Base-by-base conservation (phyloP, 305 asterid genomes). In the Fraxinus greggii region DNA sequence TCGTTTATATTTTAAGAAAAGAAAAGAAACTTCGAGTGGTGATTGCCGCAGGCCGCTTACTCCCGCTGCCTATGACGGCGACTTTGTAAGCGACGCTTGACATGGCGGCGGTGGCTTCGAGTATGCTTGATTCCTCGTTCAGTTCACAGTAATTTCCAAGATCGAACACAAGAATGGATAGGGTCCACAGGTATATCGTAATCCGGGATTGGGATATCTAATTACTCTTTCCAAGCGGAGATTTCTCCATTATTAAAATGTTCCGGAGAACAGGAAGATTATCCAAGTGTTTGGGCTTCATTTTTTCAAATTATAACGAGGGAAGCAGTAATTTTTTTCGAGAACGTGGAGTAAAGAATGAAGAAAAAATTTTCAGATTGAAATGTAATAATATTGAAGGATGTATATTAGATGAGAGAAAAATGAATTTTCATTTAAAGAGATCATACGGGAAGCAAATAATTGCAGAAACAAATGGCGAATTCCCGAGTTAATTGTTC, bases 11-110 rank as follows among this genome's bases (percentile, higher is more conserved):
- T 23, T 48, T 28, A 72, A 6, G 36, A 4, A 51, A 35, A 26
- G 42, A 6, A 4, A 51, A 51, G 48, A 61, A 24, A 40, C 65
- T 24, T 3, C 8, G 19, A 5, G 51, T 19, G 70, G 67, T 15
- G 42, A 75, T 33, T 35, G 77, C n/a, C n/a, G 78, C 92, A 90
- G 45, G 77, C n/a, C n/a, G 79, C 93, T 90, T 80, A 93, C 98
- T 92, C 77, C 98, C 98, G 84, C 93, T 86, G 82, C 98, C 98
- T 79, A 95, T 87, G 85, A 95, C 94, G 82, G 98, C 98, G 72
- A 93, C 93, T 82, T 92, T 93, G 79, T 93, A 84, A 72, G 88
- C 89, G 63, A 89, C 91, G 28, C 78, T 85, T 2, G 93, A 77
- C 98, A 93, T 93, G 84, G 84, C 70, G 82, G 48, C 67, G 82